phyloP scores from a whole-genome alignment of 176 grass and related monocot genomes.

The Rhynchospora pubera region DNA sequence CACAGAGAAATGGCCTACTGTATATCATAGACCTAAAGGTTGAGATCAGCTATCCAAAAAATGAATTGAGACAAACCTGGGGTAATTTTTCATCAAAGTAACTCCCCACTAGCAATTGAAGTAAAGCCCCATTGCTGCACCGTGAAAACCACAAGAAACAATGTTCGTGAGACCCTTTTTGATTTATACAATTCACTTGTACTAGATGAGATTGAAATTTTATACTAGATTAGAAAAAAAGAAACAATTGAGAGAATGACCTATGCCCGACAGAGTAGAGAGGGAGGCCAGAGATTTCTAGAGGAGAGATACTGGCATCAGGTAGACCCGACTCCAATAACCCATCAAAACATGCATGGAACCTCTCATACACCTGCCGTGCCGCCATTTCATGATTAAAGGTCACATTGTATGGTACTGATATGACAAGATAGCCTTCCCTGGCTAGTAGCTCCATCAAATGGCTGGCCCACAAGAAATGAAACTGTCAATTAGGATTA shows the following conservation, averaged over 20 bases:
- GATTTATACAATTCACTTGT: background rate
- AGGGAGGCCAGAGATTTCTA: constrained; percentile 51
- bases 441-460: constrained; percentile 73
- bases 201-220: background rate
- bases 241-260: constrained; percentile 1
- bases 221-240: background rate
- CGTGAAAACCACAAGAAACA: background rate
- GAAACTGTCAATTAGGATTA: background rate
- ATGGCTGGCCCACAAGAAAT: constrained; percentile 30
- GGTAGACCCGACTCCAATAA: constrained; percentile 53
- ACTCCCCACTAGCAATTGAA: constrained; percentile 87
- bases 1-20: background rate
- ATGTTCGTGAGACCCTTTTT: background rate
- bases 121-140: constrained; percentile 77
- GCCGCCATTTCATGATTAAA: constrained; percentile 83
- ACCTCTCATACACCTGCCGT: constrained; percentile 56
- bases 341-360: constrained; percentile 63
- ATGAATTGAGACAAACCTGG: constrained; percentile 32
- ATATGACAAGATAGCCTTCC: constrained; percentile 84
- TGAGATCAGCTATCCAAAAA: background rate
- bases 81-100: constrained; percentile 82
- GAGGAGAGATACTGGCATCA: constrained; percentile 34
- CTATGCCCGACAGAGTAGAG: constrained; percentile 86
- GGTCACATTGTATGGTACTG: constrained; percentile 81
- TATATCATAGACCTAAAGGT: background rate